Evolutionary conservation across 768 basidiomycete species (phyloP).

Genomic region (Phanerodontia chrysosporium): DNA sequence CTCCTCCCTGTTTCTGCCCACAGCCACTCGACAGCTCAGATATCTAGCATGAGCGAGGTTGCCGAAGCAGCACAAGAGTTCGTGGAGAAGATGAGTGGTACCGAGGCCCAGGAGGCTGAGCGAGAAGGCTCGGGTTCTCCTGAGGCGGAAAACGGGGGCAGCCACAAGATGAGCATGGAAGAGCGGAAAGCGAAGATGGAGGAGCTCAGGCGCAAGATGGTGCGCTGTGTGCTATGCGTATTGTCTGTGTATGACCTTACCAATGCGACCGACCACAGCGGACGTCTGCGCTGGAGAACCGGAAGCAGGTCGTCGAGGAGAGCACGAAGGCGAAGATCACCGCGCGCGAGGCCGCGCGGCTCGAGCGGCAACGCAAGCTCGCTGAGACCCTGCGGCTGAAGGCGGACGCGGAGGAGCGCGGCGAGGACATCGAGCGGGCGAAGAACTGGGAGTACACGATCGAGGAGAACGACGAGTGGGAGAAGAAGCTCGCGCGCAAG

Average conservation of each 20-base stretch:
- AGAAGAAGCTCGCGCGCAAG: conserved; percentile 82
- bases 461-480: conserved; percentile 96
- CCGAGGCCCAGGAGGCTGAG: conserved; percentile 14
- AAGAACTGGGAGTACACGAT: conserved; percentile 96
- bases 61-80: conserved; percentile 26
- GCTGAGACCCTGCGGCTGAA: conserved; percentile 83
- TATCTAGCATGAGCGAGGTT: conserved; percentile 16
- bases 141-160: conserved; percentile 9
- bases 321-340: conserved; percentile 72
- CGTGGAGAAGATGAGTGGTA: conserved; percentile 26
- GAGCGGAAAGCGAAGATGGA: conserved; percentile 77
- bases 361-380: conserved; percentile 87
- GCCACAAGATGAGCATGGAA: conserved; percentile 48
- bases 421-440: conserved; percentile 86
- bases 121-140: conserved; percentile 3
- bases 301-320: conserved; percentile 82
- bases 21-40: not conserved
- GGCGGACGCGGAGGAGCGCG: conserved; percentile 84
- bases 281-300: conserved; percentile 76
- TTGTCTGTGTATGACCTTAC: not conserved
- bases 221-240: conserved; percentile 31
- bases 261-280: conserved; percentile 39
- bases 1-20: not conserved
- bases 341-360: conserved; percentile 73
- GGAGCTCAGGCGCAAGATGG: conserved; percentile 75